Evolutionary conservation across 192 early-diverging fungal species (phyloP), one percentile per base, ranked within the genome.

Genomic region (Cladochytrium replicatum): DNA sequence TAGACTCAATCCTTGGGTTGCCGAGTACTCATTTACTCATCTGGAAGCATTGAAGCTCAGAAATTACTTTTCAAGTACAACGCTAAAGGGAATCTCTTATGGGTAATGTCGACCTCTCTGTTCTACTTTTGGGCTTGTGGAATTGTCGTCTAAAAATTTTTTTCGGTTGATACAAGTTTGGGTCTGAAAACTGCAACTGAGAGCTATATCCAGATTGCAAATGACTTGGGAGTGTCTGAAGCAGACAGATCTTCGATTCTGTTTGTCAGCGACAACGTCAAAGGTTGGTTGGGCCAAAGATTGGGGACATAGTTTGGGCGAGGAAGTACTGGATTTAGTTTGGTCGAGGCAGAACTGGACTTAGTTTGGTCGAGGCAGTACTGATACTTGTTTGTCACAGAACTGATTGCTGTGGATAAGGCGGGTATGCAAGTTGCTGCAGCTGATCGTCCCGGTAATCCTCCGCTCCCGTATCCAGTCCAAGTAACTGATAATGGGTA

Each of bases 11-110:
- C 25, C 21, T 6, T 54, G 3, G 75, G 71, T 21, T 68, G 74
- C 34, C 71, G 69, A 50, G 72, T 97, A 32, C 95, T 83, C 57
- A 95, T 99, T 29, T 99, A 97, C 74, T 95, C 92, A 23, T 96
- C 92, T 50, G 95, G 95, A 6, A 92, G 89, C 40, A 75, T 99
- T 3, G 65, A 71, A 29, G 95, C 93, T 0, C 95, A 99, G 51
- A 97, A 97, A 65, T 70, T 95, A 8, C 61, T 99, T 6, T 95
- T 99, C 66, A 80, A 82, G 9, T 80, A 75, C 56, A 84, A 83
- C 2, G 76, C 83, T 29, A 75, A 88, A 37, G 92, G 91, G 7
- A 69, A 94, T 44, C 44, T 97, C 32, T 65, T 78, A 21, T 54
- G 61, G 27, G 76, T 81, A 71, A 55, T 9, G 4, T 24, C 26